Evolutionary conservation across 306 rosid genomes (phyloP).

Genomic region (Quillaja saponaria): DNA sequence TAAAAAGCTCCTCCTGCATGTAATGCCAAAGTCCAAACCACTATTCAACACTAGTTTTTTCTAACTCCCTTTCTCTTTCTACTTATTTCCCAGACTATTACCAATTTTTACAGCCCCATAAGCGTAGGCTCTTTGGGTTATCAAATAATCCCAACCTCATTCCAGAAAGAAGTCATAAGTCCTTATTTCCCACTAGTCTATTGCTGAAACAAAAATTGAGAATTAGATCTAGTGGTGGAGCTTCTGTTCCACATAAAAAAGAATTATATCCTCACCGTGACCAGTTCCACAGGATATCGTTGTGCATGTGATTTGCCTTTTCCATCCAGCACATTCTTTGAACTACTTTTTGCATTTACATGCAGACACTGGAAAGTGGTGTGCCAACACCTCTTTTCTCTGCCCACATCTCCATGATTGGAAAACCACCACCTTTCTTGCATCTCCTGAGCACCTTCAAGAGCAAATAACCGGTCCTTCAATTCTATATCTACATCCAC

Average conservation of each 20-base stretch:
- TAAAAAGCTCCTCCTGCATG: conserved; percentile 1
- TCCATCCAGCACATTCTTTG: conserved; percentile 46
- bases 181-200: conserved; percentile 19
- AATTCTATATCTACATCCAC: conserved; percentile 74
- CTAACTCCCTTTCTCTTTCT: not conserved
- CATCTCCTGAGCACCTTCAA: conserved; percentile 80
- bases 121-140: not conserved
- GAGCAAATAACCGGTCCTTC: conserved; percentile 93
- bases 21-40: not conserved
- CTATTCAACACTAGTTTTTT: conserved; percentile 5
- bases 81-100: not conserved
- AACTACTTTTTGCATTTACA: conserved; percentile 68
- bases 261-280: conserved; percentile 55
- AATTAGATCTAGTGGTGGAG: not conserved
- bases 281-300: conserved; percentile 64
- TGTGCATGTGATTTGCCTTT: conserved; percentile 38
- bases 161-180: conserved; percentile 21
- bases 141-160: not conserved
- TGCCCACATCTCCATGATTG: conserved; percentile 48
- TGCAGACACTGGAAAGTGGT: conserved; percentile 61
- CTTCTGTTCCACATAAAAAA: conserved; percentile 11
- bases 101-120: conserved; percentile 1
- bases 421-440: conserved; percentile 74
- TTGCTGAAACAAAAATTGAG: conserved; percentile 6
- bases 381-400: conserved; percentile 97